Evolutionary conservation across 2,329 filamentous ascomycete species (phyloP), one percentile per base, ranked within the genome.

Genomic region (Arthrobotrys pseudoclavata): DNA sequence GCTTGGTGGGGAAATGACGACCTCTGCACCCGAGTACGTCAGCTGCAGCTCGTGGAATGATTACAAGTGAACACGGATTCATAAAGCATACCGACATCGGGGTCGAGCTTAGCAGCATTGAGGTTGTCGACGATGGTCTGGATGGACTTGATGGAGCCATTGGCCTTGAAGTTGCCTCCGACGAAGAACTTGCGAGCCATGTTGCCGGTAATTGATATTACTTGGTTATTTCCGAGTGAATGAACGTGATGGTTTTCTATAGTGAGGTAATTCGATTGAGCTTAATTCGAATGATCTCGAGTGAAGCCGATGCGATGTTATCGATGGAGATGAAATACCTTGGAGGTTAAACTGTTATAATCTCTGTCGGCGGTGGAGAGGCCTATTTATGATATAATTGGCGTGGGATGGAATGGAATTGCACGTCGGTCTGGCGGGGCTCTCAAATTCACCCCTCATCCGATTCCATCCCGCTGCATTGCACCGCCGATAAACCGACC

Each of bases 141-240:
- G 88, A 97, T 94, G 87, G 91, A 91, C 86, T 93, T 89, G 85
- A 91, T 88, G 82, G 92, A 92, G 85, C 96, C 95, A 88, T 99
- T 99, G 94, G 98, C 98, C 89, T 99, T 98, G 88, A 98, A 98
- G 91, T 99, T 99, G 84, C 94, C 94, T 86, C 94, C 94, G 85
- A 97, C 92, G 85, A 97, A 97, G 89, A 97, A 97, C 88, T 94
- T 92, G 88, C 94, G 94, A 53, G 62, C 52, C 74, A 77, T 77
- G 22, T 66, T 69, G 55, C 31, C 40, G 71, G 50, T 69, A 63
- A 55, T 31, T 52, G 37, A 42, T 29, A 22, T 63, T 50, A 50
- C 13, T 24, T 24, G 2, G 13, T 26, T 42, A 62, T 42, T 29
- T 20, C 42, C 34, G 52, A 64, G 29, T 69, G 72, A 68, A 52